Base-by-base conservation (phyloP, 1,139 yeast species). In the Suhomyces choctaworum region DNA sequence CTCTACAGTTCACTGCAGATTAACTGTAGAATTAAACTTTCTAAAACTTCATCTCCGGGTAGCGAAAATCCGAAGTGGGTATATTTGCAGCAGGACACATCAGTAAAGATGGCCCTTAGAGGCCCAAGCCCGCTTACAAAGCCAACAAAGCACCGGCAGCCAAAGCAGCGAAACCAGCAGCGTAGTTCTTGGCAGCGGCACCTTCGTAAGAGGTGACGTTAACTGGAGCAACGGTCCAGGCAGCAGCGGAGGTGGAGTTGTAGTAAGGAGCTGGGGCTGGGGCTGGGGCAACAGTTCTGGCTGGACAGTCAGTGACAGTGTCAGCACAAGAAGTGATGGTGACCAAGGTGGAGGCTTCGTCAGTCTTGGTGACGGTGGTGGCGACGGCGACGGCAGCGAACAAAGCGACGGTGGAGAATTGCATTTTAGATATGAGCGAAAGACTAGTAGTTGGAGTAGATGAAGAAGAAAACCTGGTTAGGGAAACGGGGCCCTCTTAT, bases 61-160 rank as follows among this genome's bases (percentile, higher is more conserved):
- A 16, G 22, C 16, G 36, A 28, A 28, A 26, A 16, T 10, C 14
- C 30, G 27, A 23, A 23, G 29, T 25, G 32, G 20, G 20, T 17
- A 17, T 29, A 33, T 29, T 34, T 22, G 32, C 37, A 22, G 30
- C 33, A 7, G 13, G 22, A 24, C 27, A 16, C 24, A 14, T 34
- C 37, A 34, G 7, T 17, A 8, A 34, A 34, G 37, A 34, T 8
- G 32, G 21, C n/a, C 27, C 17, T 19, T 17, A 24, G 21, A 7
- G 17, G 28, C 27, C 27, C 21, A 14, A 37, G 28, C 35, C 25
- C 39, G 40, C 61, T 68, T 69, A 70, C 59, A 70, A 67, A 63
- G 73, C 74, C 58, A 70, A 67, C 58, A 69, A 66, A 63, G 74
- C 75, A 66, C 74, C 75, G 42, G 75, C 76, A 58, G 71, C 72